Conservation (phyloP, 176 grass and related monocot genomes). For the Aegilops bicornis region DNA sequence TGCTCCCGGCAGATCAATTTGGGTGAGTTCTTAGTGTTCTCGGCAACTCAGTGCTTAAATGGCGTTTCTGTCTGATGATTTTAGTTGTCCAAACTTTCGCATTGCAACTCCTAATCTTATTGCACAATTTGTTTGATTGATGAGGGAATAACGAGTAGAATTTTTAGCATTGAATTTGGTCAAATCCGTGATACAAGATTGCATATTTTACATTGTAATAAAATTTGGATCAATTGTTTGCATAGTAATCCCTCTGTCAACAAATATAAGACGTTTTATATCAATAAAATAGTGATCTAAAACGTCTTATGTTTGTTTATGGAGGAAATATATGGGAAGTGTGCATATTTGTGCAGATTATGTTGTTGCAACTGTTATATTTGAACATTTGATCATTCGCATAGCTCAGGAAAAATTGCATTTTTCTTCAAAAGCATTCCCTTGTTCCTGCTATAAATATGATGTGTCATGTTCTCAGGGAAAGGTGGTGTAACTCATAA, state of each 20-base stretch:
- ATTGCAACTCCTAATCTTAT: not conserved
- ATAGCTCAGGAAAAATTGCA: not conserved
- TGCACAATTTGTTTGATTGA: not conserved
- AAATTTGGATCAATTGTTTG: not conserved
- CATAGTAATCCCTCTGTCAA: not conserved
- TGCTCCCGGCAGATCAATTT: constrained; percentile 71
- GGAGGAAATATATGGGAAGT: not conserved
- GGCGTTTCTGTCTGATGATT: not conserved
- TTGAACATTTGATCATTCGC: not conserved
- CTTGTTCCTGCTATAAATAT: constrained; percentile 1
- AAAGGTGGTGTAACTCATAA: constrained; percentile 76
- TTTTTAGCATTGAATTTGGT: not conserved
- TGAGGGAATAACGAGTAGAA: not conserved
- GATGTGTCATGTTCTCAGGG: constrained; percentile 32
- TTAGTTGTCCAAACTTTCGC: not conserved
- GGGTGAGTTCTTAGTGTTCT: constrained; percentile 24
- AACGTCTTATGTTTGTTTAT: too few relatives aligned
- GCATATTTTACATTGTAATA: not conserved
- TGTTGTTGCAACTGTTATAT: not conserved
- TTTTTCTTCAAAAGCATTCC: not conserved
- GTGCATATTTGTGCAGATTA: not conserved
- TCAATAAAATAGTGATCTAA: too few relatives aligned
- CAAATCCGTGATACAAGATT: not conserved
- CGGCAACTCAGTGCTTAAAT: not conserved
- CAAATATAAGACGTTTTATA: too few relatives aligned